Conservation (phyloP, 2,329 filamentous ascomycete genomes). For the Fusarium phyllophilum region DNA sequence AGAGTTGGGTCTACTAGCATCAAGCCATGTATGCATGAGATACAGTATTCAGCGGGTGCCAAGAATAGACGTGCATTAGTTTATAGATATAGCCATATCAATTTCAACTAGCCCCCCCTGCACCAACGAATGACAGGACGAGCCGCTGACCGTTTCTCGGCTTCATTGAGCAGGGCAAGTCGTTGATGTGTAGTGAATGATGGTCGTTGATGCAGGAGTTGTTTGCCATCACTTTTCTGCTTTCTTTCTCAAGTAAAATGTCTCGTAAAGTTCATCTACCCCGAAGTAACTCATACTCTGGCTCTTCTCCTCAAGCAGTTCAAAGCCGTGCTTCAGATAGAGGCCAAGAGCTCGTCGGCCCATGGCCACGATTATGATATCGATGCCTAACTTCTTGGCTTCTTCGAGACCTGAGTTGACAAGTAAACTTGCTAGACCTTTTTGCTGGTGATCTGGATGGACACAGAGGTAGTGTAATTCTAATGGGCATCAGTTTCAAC, state of each 20-base stretch:
- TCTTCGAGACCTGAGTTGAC: constrained; percentile 33
- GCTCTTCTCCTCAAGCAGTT: constrained; percentile 12
- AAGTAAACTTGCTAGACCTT: constrained; percentile 37
- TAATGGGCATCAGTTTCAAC: not conserved
- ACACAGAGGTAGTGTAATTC: constrained; percentile 40
- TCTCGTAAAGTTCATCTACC: constrained; percentile 18
- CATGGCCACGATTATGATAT: constrained; percentile 33
- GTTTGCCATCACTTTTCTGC: not conserved
- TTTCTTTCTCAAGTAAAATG: constrained; percentile 13
- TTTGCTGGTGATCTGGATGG: constrained; percentile 33
- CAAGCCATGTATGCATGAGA: not conserved
- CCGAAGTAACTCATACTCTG: constrained; percentile 14
- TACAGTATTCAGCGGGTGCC: not conserved
- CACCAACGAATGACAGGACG: not conserved
- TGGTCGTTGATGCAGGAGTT: not conserved
- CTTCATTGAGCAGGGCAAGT: not conserved
- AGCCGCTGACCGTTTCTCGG: not conserved
- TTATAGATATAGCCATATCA: not conserved
- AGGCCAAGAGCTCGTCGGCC: constrained; percentile 20
- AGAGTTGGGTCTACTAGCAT: not conserved
- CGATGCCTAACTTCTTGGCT: constrained; percentile 27
- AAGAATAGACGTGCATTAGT: not conserved
- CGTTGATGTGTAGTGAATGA: not conserved
- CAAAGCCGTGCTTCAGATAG: constrained; percentile 36
- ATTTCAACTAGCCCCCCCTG: not conserved